phyloP scores from a whole-genome alignment of 1,284 basidiomycete species.

The Pseudozyma thailandica region DNA sequence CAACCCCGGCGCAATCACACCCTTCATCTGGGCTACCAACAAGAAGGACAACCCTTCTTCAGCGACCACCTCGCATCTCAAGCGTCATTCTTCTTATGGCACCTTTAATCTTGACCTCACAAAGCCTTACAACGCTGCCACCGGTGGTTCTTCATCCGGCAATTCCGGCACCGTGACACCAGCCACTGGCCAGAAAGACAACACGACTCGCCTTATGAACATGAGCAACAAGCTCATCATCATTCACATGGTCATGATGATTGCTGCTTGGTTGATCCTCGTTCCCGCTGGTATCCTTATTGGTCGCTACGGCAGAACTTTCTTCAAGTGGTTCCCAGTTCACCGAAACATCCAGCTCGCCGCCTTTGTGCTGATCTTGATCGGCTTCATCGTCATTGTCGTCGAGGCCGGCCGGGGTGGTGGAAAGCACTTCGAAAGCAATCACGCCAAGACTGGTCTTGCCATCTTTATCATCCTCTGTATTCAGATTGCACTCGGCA shows the following conservation, averaged over 20 bases:
- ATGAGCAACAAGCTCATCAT: constrained; percentile 45
- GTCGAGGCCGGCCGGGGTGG: constrained; percentile 23
- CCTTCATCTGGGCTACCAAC: constrained; percentile 57
- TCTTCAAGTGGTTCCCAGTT: constrained; percentile 74
- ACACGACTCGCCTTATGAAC: constrained; percentile 24
- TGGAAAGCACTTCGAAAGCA: constrained; percentile 28
- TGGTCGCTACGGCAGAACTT: constrained; percentile 74
- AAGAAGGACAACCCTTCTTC: constrained; percentile 33
- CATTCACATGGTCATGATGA: constrained; percentile 59
- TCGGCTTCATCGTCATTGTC: constrained; percentile 74
- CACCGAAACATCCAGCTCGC: constrained; percentile 72
- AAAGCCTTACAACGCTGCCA: constrained; percentile 40
- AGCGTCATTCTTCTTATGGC: constrained; percentile 44
- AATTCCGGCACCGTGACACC: constrained; percentile 15
- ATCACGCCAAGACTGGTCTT: constrained; percentile 73
- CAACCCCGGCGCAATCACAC: constrained; percentile 22
- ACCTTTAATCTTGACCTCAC: constrained; percentile 50
- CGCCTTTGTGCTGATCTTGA: constrained; percentile 72
- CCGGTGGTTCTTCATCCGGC: constrained; percentile 10
- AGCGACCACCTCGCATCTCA: constrained; percentile 24
- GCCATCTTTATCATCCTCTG: constrained; percentile 75
- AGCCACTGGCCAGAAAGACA: background rate
- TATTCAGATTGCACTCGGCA: constrained; percentile 74
- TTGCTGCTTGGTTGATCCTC: constrained; percentile 73
- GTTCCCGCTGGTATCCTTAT: constrained; percentile 75